Evolutionary conservation across 169 alveolate species (phyloP).

Genomic region (Cryptosporidium felis): DNA sequence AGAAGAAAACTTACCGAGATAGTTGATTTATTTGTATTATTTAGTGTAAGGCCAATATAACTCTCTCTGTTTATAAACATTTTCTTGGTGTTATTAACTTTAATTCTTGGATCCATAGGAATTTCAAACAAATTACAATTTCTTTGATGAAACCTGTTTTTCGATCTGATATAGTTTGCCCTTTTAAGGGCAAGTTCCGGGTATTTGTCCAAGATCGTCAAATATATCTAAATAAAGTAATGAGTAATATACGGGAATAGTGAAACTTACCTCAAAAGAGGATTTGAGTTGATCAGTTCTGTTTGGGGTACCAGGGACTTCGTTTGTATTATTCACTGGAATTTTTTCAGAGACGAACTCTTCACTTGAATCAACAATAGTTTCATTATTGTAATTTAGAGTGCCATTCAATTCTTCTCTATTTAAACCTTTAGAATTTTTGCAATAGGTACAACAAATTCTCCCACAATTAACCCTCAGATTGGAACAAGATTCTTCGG

Average conservation of each 20-base stretch:
- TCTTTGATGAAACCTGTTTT: neutral
- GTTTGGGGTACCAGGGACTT: too few relatives aligned
- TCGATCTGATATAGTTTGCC: neutral
- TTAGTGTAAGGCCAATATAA: constrained; percentile 27
- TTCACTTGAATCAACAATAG: too few relatives aligned
- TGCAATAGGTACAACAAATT: too few relatives aligned
- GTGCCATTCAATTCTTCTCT: too few relatives aligned
- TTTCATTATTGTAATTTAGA: too few relatives aligned
- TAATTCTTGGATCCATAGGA: neutral
- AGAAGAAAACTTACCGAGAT: constrained; percentile 2
- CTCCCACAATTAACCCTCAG: too few relatives aligned
- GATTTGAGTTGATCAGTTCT: neutral
- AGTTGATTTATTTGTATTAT: neutral
- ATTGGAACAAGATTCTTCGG: too few relatives aligned
- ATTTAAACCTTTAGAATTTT: too few relatives aligned
- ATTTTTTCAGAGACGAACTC: too few relatives aligned
- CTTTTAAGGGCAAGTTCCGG: neutral
- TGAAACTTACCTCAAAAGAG: neutral
- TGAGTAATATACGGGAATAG: neutral
- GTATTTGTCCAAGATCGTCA: neutral
- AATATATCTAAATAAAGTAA: neutral
- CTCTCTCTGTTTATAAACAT: constrained; percentile 6
- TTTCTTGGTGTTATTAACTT: neutral
- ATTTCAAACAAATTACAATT: neutral
- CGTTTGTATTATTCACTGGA: too few relatives aligned